Evolutionary conservation across 139 green algal species (phyloP).

Genomic region (Coelastrella sp.): DNA sequence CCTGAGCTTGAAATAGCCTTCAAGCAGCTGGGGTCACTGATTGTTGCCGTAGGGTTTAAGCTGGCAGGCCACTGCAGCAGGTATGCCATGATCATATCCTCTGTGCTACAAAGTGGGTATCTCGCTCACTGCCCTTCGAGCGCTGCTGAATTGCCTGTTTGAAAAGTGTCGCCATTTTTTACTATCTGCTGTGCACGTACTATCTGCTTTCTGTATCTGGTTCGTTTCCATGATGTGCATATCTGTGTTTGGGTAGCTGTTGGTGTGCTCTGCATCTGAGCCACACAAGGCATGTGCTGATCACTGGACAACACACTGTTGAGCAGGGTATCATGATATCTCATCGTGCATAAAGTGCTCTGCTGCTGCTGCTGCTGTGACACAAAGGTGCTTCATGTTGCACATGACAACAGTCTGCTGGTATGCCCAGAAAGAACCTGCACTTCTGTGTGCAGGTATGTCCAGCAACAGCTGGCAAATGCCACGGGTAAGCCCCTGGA

Average conservation of each 20-base stretch:
- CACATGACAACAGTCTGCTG: not conserved
- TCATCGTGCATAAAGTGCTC: too few relatives aligned
- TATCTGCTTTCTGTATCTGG: too few relatives aligned
- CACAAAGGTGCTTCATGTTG: too few relatives aligned
- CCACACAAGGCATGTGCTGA: too few relatives aligned
- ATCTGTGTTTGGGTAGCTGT: slow-evolving; percentile 54
- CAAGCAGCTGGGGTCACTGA: slow-evolving; percentile 71
- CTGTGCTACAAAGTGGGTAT: not conserved
- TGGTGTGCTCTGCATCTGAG: slow-evolving; percentile 34
- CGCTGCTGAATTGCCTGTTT: too few relatives aligned
- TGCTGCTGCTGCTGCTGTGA: too few relatives aligned
- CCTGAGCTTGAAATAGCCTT: slow-evolving; percentile 76
- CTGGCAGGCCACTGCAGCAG: slow-evolving; percentile 67
- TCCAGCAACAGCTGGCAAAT: slow-evolving; percentile 34
- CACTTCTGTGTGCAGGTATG: slow-evolving; percentile 23
- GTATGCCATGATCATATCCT: slow-evolving; percentile 16
- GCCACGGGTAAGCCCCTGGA: slow-evolving; percentile 2
- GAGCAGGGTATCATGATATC: too few relatives aligned
- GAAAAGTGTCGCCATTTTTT: too few relatives aligned
- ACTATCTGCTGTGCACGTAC: too few relatives aligned
- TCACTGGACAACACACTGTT: too few relatives aligned
- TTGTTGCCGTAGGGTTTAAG: slow-evolving; percentile 65
- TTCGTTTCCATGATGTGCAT: too few relatives aligned
- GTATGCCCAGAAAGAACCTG: not conserved
- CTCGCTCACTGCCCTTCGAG: too few relatives aligned